These are phyloP conservation scores for Chytridiales sp. DNA, from an alignment of 371 early-diverging fungal species.

Conservation along the genomic window DNA sequence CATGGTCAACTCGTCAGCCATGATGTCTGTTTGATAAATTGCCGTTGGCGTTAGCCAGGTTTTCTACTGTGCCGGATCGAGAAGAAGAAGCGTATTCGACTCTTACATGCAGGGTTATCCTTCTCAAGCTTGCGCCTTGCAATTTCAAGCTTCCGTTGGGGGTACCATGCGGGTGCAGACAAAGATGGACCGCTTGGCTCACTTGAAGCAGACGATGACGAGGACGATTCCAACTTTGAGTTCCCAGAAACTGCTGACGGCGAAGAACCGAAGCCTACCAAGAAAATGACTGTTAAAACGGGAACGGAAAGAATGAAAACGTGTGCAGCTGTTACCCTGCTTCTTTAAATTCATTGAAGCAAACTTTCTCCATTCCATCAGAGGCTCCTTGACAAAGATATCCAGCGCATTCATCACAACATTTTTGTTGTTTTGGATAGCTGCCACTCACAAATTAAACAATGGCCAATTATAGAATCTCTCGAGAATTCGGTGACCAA, in stretches of 20 bases:
- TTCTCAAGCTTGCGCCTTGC: constrained; percentile 67
- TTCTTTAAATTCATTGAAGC: constrained; percentile 59
- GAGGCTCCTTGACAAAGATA: constrained; percentile 72
- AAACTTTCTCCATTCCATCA: constrained; percentile 61
- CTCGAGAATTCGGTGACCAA: constrained; percentile 19
- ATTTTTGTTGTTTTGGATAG: constrained; percentile 52
- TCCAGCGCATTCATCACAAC: constrained; percentile 61
- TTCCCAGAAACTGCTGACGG: background rate
- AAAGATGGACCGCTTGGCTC: too few relatives aligned
- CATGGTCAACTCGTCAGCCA: constrained; percentile 46
- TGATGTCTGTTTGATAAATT: constrained; percentile 30
- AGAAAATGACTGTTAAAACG: background rate
- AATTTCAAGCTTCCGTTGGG: constrained; percentile 69
- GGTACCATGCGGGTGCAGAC: constrained; percentile 66
- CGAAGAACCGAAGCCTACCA: background rate
- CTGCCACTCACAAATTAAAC: constrained; percentile 30
- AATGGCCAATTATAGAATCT: background rate
- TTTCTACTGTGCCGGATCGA: background rate
- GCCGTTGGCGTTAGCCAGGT: background rate
- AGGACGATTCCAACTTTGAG: background rate
- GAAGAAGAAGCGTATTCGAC: background rate
- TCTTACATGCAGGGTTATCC: constrained; percentile 57
- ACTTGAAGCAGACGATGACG: too few relatives aligned
- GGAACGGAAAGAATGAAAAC: background rate
- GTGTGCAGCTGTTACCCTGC: constrained; percentile 50